These are phyloP conservation scores for Cryomyces minteri DNA, from an alignment of 495 filamentous ascomycete species.

Conservation along the genomic window DNA sequence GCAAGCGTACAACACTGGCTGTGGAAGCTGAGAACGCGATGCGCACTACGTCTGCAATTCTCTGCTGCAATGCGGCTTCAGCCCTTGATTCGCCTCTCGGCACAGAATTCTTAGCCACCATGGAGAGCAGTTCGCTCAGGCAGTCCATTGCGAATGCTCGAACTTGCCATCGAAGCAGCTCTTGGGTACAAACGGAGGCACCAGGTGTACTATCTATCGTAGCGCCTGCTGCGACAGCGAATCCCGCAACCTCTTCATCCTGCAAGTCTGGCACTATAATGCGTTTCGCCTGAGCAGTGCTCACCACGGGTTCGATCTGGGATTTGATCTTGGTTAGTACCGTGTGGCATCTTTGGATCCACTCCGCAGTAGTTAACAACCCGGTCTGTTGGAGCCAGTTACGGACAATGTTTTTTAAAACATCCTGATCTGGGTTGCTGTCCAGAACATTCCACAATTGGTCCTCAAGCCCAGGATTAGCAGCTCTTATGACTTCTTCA, in stretches of 20 bases:
- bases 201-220: slow-evolving; percentile 43
- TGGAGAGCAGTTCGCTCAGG: slow-evolving; percentile 62
- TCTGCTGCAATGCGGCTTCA: slow-evolving; percentile 57
- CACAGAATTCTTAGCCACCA: slow-evolving; percentile 54
- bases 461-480: slow-evolving; percentile 65
- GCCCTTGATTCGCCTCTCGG: slow-evolving; percentile 50
- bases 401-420: slow-evolving; percentile 61
- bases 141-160: slow-evolving; percentile 87
- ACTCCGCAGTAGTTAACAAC: slow-evolving; percentile 53
- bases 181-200: slow-evolving; percentile 50
- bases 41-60: slow-evolving; percentile 81
- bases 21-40: slow-evolving; percentile 98
- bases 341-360: slow-evolving; percentile 76
- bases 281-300: slow-evolving; percentile 8
- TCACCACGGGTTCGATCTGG: slow-evolving; percentile 31
- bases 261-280: slow-evolving; percentile 50
- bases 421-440: slow-evolving; percentile 48
- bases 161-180: slow-evolving; percentile 88
- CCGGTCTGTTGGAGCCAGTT: slow-evolving; percentile 87
- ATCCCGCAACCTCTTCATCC: slow-evolving; percentile 93
- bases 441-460: slow-evolving; percentile 84
- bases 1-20: slow-evolving; percentile 71
- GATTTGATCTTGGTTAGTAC: slow-evolving; percentile 71
- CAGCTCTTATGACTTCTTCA: slow-evolving; percentile 52
- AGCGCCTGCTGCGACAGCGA: slow-evolving; percentile 51